Conservation (phyloP, 2,329 filamentous ascomycete species). For the Fusarium duplospermum region DNA sequence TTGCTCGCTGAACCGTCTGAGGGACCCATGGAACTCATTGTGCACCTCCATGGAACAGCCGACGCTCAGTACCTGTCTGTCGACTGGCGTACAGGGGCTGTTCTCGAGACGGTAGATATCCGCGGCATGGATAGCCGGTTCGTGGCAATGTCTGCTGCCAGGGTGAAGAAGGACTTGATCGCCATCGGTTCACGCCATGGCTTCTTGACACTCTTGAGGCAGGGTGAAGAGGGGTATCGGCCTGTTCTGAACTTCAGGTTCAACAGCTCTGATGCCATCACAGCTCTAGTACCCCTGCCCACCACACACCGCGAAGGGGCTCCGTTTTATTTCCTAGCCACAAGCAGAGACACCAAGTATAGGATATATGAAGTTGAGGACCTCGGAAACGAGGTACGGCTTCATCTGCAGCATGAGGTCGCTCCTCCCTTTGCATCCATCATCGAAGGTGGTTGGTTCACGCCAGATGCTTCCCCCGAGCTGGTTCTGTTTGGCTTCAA, state of each 20-base stretch:
- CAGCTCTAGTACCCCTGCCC: constrained; percentile 67
- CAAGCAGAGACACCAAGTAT: constrained; percentile 81
- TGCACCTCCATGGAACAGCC: constrained; percentile 60
- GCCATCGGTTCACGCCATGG: constrained; percentile 66
- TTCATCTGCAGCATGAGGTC: constrained; percentile 73
- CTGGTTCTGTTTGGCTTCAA: constrained; percentile 85
- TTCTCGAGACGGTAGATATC: constrained; percentile 47
- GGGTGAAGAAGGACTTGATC: constrained; percentile 56
- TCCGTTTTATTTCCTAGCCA: constrained; percentile 71
- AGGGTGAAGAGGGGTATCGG: constrained; percentile 42
- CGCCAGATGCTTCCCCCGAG: constrained; percentile 54
- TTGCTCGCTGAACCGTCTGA: constrained; percentile 45
- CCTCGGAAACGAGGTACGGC: constrained; percentile 23
- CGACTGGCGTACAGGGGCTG: constrained; percentile 44
- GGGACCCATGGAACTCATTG: constrained; percentile 51
- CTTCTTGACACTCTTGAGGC: constrained; percentile 53
- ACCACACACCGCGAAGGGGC: constrained; percentile 27
- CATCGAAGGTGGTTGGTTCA: constrained; percentile 78
- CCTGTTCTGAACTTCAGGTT: constrained; percentile 52
- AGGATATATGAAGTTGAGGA: constrained; percentile 67
- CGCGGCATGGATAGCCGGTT: constrained; percentile 60
- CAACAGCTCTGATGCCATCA: constrained; percentile 73
- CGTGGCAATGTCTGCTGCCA: constrained; percentile 60
- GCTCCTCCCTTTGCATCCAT: constrained; percentile 78
- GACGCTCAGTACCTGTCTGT: constrained; percentile 58